These are phyloP conservation scores for Yamadazyma sp. DNA, from an alignment of 805 yeast species.

Conservation along the genomic window DNA sequence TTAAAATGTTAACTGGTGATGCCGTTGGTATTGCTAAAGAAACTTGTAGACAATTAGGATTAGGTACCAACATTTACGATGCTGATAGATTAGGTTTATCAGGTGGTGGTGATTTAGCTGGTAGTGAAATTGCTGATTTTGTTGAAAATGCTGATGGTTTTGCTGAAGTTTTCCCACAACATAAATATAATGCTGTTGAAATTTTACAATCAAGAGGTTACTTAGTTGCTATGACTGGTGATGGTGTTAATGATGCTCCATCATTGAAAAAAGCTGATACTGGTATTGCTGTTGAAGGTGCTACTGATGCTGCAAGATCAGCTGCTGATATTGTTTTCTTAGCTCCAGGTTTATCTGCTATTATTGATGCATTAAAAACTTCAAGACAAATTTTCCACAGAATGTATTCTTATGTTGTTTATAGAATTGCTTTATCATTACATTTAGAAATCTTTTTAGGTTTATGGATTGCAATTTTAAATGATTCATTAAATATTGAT, in stretches of 20 bases:
- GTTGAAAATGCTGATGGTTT: slow-evolving; percentile 98
- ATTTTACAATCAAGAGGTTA: slow-evolving; percentile 93
- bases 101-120: slow-evolving; percentile 92
- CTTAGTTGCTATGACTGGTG: slow-evolving; percentile 99
- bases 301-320: slow-evolving; percentile 95
- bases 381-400: slow-evolving; percentile 98
- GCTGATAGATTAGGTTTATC: slow-evolving; percentile 96
- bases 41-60: slow-evolving; percentile 96
- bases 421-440: slow-evolving; percentile 94
- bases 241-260: slow-evolving; percentile 98
- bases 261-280: slow-evolving; percentile 87
- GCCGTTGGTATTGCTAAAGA: slow-evolving; percentile 99
- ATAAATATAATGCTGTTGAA: slow-evolving; percentile 94
- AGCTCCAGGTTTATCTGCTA: slow-evolving; percentile 94
- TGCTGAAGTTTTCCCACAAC: slow-evolving; percentile 98
- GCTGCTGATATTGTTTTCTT: slow-evolving; percentile 94
- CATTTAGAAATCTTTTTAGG: slow-evolving; percentile 95
- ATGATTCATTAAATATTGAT: slow-evolving; percentile 82
- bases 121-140: slow-evolving; percentile 95
- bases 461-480: slow-evolving; percentile 93
- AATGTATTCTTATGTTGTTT: slow-evolving; percentile 96
- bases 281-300: slow-evolving; percentile 99
- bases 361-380: slow-evolving; percentile 88
- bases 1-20: slow-evolving; percentile 98
- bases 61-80: slow-evolving; percentile 94